These are phyloP conservation scores for Collybia nuda DNA, from an alignment of 768 basidiomycete species.

Conservation along the genomic window DNA sequence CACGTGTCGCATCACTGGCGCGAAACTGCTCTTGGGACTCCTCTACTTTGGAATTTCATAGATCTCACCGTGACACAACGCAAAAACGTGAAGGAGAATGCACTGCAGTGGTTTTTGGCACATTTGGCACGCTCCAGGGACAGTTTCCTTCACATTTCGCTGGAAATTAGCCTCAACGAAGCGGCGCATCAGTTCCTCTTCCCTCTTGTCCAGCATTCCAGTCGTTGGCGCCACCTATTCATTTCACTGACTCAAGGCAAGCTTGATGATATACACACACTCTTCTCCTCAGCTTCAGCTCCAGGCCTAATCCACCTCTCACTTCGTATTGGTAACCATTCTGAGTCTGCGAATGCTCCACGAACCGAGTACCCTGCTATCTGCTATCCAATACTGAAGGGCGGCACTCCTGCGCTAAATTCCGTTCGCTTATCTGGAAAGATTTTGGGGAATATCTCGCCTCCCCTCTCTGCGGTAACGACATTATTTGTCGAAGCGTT, in stretches of 20 bases:
- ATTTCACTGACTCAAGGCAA: conserved; percentile 22
- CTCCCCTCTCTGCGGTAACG: conserved; percentile 31
- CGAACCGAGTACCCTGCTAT: conserved; percentile 27
- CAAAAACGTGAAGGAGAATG: conserved; percentile 12
- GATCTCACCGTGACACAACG: conserved; percentile 24
- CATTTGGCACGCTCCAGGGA: conserved; percentile 36
- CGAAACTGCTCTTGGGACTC: conserved; percentile 33
- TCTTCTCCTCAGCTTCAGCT: conserved; percentile 23
- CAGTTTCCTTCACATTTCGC: conserved; percentile 35
- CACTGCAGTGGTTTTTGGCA: conserved; percentile 28
- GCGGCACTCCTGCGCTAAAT: conserved; percentile 29
- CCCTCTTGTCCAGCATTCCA: conserved; percentile 30
- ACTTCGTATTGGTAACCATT: conserved; percentile 29
- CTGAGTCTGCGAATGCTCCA: conserved; percentile 21
- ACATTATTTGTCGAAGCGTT: conserved; percentile 47
- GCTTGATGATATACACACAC: conserved; percentile 23
- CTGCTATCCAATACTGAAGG: conserved; percentile 28
- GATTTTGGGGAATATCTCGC: conserved; percentile 38
- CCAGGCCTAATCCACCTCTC: conserved; percentile 40
- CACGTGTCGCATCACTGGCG: conserved; percentile 49
- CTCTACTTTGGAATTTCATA: conserved; percentile 45
- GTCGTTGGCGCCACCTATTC: conserved; percentile 39
- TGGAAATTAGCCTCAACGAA: conserved; percentile 24
- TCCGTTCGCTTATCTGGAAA: conserved; percentile 43
- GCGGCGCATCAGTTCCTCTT: conserved; percentile 26